A percentile compares a stretch with the other conserved stretches of the same genome.
Evolutionary conservation across 768 basidiomycete species (phyloP).

Genomic region (Megacollybia marginata): DNA sequence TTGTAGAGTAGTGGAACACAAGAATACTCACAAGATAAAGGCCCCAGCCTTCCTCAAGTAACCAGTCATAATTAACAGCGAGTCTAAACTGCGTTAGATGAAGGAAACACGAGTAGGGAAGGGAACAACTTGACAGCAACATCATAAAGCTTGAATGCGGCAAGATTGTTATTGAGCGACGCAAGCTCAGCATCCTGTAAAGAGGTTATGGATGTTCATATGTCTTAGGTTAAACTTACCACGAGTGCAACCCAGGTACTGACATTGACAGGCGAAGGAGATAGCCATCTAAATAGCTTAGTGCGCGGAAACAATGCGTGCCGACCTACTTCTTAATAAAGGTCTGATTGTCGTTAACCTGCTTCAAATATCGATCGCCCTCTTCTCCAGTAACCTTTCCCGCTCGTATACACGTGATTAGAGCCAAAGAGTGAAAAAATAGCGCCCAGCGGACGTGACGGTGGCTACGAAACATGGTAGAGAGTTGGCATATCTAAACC

Average conservation of each 20-base stretch:
- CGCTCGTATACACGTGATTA: constrained; percentile 52
- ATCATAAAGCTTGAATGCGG: constrained; percentile 63
- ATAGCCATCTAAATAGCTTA: constrained; percentile 45
- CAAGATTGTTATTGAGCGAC: constrained; percentile 43
- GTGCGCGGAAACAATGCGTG: too few relatives aligned
- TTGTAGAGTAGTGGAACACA: background rate
- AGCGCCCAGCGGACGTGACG: constrained; percentile 60
- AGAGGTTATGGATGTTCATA: background rate
- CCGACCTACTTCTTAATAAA: constrained; percentile 49
- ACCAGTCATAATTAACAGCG: constrained; percentile 62
- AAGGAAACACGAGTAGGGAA: background rate
- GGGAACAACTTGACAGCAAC: constrained; percentile 51
- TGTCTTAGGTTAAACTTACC: constrained; percentile 26
- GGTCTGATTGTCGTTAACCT: constrained; percentile 52
- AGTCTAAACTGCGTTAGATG: constrained; percentile 29
- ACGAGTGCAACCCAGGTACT: constrained; percentile 65
- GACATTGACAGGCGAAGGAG: constrained; percentile 61
- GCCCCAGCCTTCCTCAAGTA: constrained; percentile 65
- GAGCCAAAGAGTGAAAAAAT: constrained; percentile 64
- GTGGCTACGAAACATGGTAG: constrained; percentile 33
- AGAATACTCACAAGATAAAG: constrained; percentile 43
- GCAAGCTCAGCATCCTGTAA: constrained; percentile 64
- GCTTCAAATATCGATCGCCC: constrained; percentile 38
- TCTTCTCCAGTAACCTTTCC: constrained; percentile 27
- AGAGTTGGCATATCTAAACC: background rate